Percentiles rank a stretch among this genome's conserved stretches.
phyloP scores from a whole-genome alignment of 257 asterid genomes.

The Gentiana straminea region DNA sequence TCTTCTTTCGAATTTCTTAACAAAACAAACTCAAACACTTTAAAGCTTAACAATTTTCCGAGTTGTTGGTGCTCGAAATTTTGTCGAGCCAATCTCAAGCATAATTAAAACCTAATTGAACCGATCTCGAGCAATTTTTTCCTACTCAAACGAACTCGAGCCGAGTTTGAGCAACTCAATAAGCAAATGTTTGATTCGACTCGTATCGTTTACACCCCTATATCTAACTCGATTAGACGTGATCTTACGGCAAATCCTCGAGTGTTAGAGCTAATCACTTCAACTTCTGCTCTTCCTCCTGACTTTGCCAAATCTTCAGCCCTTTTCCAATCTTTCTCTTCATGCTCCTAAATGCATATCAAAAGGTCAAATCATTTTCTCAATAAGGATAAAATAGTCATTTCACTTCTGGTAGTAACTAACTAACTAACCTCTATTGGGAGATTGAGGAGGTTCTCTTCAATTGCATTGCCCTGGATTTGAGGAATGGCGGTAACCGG shows the following conservation, averaged over 20 bases:
- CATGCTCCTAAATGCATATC: constrained; percentile 43
- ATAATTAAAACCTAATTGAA: too few relatives aligned
- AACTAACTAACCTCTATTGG: constrained; percentile 43
- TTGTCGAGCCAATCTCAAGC: too few relatives aligned
- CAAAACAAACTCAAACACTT: too few relatives aligned
- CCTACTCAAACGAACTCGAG: too few relatives aligned
- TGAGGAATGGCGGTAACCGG: constrained; percentile 17
- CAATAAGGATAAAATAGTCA: neutral
- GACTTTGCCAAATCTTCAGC: constrained; percentile 58
- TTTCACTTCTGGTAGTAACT: neutral
- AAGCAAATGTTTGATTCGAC: too few relatives aligned
- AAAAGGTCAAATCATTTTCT: constrained; percentile 14
- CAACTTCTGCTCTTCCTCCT: constrained; percentile 69
- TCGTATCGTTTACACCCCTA: too few relatives aligned
- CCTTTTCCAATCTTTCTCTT: constrained; percentile 69
- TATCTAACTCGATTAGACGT: constrained; percentile 1
- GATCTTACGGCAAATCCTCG: constrained; percentile 83
- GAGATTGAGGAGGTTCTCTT: constrained; percentile 40
- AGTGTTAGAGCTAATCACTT: constrained; percentile 68
- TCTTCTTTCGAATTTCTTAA: too few relatives aligned
- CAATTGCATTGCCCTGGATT: constrained; percentile 31
- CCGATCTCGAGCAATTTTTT: too few relatives aligned
- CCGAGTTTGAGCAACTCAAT: too few relatives aligned
- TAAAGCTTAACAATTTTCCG: too few relatives aligned
- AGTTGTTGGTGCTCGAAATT: too few relatives aligned